A percentile compares a stretch with the other conserved stretches of the same genome.
These are phyloP conservation scores for Amanita jacksonii DNA, from an alignment of 768 basidiomycete species.

Conservation along the genomic window DNA sequence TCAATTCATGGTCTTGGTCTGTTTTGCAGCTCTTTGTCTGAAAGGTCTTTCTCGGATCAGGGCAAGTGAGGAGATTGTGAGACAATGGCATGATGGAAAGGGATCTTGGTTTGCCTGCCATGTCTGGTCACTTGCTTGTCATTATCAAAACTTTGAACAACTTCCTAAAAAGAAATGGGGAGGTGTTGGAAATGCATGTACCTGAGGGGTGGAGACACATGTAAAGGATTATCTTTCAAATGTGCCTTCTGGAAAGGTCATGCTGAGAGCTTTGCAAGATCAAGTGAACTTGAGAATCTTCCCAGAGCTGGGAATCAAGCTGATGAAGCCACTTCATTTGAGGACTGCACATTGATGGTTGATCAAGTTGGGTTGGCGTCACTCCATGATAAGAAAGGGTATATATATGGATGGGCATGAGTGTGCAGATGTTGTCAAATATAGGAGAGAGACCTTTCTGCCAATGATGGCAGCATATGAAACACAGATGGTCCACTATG, in stretches of 20 bases:
- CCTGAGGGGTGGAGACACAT: slow-evolving; percentile 9
- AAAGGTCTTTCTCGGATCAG: slow-evolving; percentile 19
- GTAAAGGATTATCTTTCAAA: slow-evolving; percentile 14
- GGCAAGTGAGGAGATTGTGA: slow-evolving; percentile 25
- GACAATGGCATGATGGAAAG: slow-evolving; percentile 25
- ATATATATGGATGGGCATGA: slow-evolving; percentile 31
- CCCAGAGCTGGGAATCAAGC: slow-evolving; percentile 19
- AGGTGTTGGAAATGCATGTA: slow-evolving; percentile 11
- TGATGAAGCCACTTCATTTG: slow-evolving; percentile 16
- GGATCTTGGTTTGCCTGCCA: slow-evolving; percentile 20
- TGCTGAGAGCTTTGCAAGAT: slow-evolving; percentile 15
- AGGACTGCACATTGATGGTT: slow-evolving; percentile 31
- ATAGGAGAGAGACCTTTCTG: slow-evolving; percentile 20
- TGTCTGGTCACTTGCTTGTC: slow-evolving; percentile 21
- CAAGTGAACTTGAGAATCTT: slow-evolving; percentile 22
- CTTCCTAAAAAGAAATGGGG: slow-evolving; percentile 21
- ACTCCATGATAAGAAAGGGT: slow-evolving; percentile 20
- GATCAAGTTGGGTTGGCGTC: slow-evolving; percentile 21
- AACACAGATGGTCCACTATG: slow-evolving; percentile 13
- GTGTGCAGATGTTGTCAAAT: slow-evolving; percentile 23
- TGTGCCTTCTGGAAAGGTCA: slow-evolving; percentile 20
- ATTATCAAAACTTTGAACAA: slow-evolving; percentile 28
- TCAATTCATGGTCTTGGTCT: slow-evolving; percentile 22
- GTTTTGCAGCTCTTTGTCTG: slow-evolving; percentile 25
- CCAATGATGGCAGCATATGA: slow-evolving; percentile 17